Evolutionary conservation across 768 basidiomycete genomes (phyloP), one percentile per base, ranked within the genome.

Genomic region (Suillus sp.): DNA sequence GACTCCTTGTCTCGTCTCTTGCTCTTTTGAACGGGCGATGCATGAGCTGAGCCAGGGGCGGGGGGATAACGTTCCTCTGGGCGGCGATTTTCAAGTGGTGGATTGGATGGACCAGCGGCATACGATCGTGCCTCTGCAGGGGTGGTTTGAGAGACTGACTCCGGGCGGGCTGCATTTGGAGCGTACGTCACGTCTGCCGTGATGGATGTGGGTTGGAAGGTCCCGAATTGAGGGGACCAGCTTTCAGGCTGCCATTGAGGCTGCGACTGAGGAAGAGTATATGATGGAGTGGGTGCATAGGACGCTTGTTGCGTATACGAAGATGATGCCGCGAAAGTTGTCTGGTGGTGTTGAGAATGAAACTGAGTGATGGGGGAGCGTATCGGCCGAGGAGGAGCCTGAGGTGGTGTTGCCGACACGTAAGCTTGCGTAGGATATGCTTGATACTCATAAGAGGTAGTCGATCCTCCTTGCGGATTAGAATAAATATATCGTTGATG

Each of bases 401-500:
- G 78, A 67, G 73, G 60, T 62, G 69, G 63, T 62, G 72, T 71
- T 54, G 70, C 70, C 68, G 54, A 11, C 64, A 64, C 50, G 71
- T 72, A 55, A 67, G 75, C 66, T 9, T 75, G 63, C 34, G 70
- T 67, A 32, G 71, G 74, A 64, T 84, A 82, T 61, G 79, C 72
- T 35, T 81, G 55, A 71, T 86, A 86, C 66, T 83, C 83, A 71
- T 89, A 88, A 63, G 78, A 74, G 37, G 75, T 68, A 61, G 51
- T 53, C 11, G 78, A 78, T 42, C 76, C 71, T 38, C 78, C 78
- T 22, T 78, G 80, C 59, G 81, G 77, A 63, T 80, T 75, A 60
- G 80, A 79, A 71, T 89, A 88, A 72, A 86, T 77, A 69, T 86
- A 86, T 63, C 83, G 79, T 59, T 80, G 78, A 74, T 57, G 51